Evolutionary conservation across 129 eudicot genomes (phyloP), one percentile per base, ranked within the genome.

Genomic region (Rutidosis leptorrhynchoides): DNA sequence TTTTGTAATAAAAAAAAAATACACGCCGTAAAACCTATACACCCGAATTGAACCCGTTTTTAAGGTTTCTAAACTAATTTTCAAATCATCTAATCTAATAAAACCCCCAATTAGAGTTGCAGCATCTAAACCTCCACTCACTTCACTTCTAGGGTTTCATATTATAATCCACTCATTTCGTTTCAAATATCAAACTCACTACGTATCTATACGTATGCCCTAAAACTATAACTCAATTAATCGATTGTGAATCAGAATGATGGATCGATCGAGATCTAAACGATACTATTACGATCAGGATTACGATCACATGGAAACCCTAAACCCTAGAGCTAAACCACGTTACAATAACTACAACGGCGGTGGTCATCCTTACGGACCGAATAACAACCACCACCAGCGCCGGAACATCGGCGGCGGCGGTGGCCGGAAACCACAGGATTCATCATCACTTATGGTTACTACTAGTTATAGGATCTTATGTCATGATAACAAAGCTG

Each of bases 401-500:
- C 86, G 86, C 7, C 29, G 70, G 19, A 70, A 51, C 74, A 74
- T 65, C 19, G 83, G 81, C 4, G 85, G 86, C 0, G 81, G 84
- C 0, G 83, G 77, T 5, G 83, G 84, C 6, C 78, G 95, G 60
- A 78, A 78, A 29, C 51, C 67, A 0, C 79, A 62, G 55, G 78
- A 78, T 28, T 90, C 86, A 28, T 67, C 83, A 0, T 79, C 89
- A 4, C 61, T 80, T 21, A 89, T 79, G 92, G 97, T 89, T 21
- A 94, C 96, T 0, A 94, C 99, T 0, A 89, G 86, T 40, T 94
- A 89, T 48, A 71, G 99, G 76, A 94, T 94, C 58, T 32, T 94
- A 23, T 94, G 99, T 64, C 99, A 89, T 55, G 99, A 94, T 71
- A 64, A 70, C 3, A 94, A 89, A 77, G 99, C 95, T 0, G 99